Base-by-base conservation (phyloP, 257 asterid genomes). In the Nicotiana benthamiana region DNA sequence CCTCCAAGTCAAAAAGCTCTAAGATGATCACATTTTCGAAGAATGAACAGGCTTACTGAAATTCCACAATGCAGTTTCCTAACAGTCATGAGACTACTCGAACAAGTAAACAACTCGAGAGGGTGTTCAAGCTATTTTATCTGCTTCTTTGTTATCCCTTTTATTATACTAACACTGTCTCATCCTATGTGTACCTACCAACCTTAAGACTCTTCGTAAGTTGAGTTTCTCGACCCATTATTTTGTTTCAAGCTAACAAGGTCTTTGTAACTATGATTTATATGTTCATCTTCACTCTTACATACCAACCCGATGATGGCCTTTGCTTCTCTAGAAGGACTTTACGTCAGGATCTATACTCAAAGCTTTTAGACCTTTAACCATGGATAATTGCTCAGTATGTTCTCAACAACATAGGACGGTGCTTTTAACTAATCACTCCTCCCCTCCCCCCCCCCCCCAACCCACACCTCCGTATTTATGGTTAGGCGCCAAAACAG, bases 11-110 rank as follows among this genome's bases (percentile, higher is more conserved):
- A 75, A 75, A 68, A 75, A 30, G 11, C 18, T 76, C 66, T 75
- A 12, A 20, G 51, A 18, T 86, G 84, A 77, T 80, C 88, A 79
- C 62, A 68, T 54, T 82, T 80, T 67, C 46, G 9, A 80, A 54
- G 80, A 81, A 43, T 6, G 9, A 18, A 54, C 32, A 67, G 8
- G 51, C 52, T 40, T 36, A 12, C 7, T 40, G 30, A 40, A 40
- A 40, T 40, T 12, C 12, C 76, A 68, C 12, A 11, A 36, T 67
- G 30, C 57, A 68, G 57, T 68, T 56, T 59, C 17, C 57, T 43
- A 34, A 17, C 59, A 43, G 28, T 40, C n/a, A 68, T 27, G 48
- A 63, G 68, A 79, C 28, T 65, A 52, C 15, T 83, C 81, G 28
- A 36, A 20, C 77, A 68, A 18, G 28, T 9, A 24, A 20, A 59